Percentiles rank a stretch among this genome's conserved stretches.
Evolutionary conservation across 208 protist genomes (phyloP).

Genomic region (Vickermania ingenoplastis): DNA sequence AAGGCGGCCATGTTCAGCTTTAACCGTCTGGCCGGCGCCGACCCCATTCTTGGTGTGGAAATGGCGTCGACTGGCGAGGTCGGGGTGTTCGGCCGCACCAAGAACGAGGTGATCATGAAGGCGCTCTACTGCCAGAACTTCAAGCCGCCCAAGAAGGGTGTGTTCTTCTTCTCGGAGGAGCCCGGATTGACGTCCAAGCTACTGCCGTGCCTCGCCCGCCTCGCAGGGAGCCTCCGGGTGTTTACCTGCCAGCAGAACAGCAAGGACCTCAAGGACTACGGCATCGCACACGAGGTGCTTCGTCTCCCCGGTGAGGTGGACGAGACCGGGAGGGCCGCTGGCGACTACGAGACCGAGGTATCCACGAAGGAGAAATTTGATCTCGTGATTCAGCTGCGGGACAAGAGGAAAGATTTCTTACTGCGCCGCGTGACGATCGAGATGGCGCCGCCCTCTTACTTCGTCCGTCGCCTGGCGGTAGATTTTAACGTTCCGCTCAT

Average conservation of each 20-base stretch:
- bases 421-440: conserved; percentile 61
- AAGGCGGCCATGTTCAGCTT: conserved; percentile 99
- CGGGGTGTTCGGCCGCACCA: conserved; percentile 91
- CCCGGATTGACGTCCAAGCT: conserved; percentile 34
- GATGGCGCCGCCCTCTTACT: conserved; percentile 74
- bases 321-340: conserved; percentile 1
- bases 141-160: conserved; percentile 50
- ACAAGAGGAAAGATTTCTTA: conserved; percentile 77
- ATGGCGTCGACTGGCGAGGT: conserved; percentile 97
- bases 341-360: conserved; percentile 41
- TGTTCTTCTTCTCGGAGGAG: conserved; percentile 85
- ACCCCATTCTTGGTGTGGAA: conserved; percentile 98
- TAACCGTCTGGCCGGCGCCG: conserved; percentile 93
- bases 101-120: conserved; percentile 87
- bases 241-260: conserved; percentile 70
- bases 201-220: conserved; percentile 38
- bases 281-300: conserved; percentile 56
- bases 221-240: conserved; percentile 34
- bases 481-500: conserved; percentile 87
- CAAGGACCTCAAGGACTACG: conserved; percentile 70
- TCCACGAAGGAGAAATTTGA: conserved; percentile 61
- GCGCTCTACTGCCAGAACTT: conserved; percentile 82
- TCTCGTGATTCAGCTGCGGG: conserved; percentile 84
- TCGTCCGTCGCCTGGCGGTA: conserved; percentile 81
- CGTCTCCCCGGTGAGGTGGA: conserved; percentile 13